Percentiles rank a stretch among this genome's conserved stretches.
phyloP scores from a whole-genome alignment of 75 land plant genomes.

The Ceratopteris richardii region DNA sequence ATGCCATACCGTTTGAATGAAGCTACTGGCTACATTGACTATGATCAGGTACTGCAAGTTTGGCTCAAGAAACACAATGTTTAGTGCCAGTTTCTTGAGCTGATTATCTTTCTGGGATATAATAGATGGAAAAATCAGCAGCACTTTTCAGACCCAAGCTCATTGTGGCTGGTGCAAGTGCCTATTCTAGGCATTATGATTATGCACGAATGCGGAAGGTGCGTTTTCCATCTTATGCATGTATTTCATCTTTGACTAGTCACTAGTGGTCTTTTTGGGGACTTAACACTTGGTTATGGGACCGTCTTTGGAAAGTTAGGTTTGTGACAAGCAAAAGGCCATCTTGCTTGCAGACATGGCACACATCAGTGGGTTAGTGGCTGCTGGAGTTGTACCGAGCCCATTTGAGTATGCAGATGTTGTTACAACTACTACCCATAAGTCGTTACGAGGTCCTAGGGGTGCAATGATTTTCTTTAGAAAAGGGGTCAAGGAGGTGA shows the following conservation, averaged over 20 bases:
- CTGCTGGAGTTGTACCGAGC: slow-evolving; percentile 69
- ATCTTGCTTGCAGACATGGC: slow-evolving; percentile 90
- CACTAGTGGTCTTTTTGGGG: no score
- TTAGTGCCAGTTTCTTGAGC: no score
- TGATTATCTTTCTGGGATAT: no score
- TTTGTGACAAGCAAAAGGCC: slow-evolving; percentile 88
- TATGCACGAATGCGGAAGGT: slow-evolving; percentile 58
- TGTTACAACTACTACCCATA: slow-evolving; percentile 94
- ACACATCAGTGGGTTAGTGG: slow-evolving; percentile 95
- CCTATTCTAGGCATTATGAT: slow-evolving; percentile 45
- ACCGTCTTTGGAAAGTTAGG: slow-evolving; percentile 31
- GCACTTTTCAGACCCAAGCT: slow-evolving; percentile 39
- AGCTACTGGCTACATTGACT: slow-evolving; percentile 46
- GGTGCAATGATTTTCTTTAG: slow-evolving; percentile 97
- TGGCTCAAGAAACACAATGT: no score
- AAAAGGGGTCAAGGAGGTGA: slow-evolving; percentile 81
- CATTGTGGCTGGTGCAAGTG: slow-evolving; percentile 50
- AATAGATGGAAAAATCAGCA: slow-evolving; percentile 41
- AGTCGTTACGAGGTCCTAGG: slow-evolving; percentile 92
- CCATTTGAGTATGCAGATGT: slow-evolving; percentile 90
- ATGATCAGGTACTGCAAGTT: no score
- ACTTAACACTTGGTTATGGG: no score
- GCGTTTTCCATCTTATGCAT: no score
- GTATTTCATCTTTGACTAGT: not conserved
- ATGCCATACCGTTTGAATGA: slow-evolving; percentile 50